Conservation (phyloP, 768 basidiomycete species). For the Inosperma sp. region DNA sequence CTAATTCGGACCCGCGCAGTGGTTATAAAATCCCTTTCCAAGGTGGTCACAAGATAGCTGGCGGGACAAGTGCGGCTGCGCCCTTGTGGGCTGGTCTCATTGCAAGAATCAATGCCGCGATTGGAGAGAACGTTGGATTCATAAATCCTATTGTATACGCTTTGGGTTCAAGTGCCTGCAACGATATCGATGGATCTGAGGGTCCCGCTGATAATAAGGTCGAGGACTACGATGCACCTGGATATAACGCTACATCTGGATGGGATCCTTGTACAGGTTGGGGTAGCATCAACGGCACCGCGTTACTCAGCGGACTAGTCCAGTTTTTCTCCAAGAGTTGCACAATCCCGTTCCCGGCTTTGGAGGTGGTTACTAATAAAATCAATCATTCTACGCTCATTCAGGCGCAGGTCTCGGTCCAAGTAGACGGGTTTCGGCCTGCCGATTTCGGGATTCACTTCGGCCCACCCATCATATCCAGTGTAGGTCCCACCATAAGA, state of each 20-base stretch:
- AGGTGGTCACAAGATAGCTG: neutral
- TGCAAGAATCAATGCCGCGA: neutral
- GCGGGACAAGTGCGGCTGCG: neutral
- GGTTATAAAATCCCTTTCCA: neutral
- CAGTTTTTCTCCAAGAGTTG: too few species aligned
- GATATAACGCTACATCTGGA: neutral
- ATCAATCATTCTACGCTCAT: too few species aligned
- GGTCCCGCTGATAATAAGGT: neutral
- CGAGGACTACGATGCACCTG: neutral
- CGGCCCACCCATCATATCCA: too few species aligned
- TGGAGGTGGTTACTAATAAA: too few species aligned
- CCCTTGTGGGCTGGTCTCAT: neutral
- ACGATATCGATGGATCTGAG: neutral
- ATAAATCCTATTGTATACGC: neutral
- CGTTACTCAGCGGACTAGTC: too few species aligned
- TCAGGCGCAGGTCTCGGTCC: too few species aligned
- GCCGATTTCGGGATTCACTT: too few species aligned
- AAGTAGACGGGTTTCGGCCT: too few species aligned
- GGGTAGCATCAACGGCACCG: neutral
- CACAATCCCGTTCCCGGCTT: too few species aligned
- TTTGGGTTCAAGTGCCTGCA: neutral
- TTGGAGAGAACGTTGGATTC: neutral
- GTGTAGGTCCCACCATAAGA: too few species aligned
- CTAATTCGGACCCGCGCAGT: neutral
- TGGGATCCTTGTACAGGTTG: neutral